Conservation (phyloP, 1,139 yeast species). For the Candida tetrigidarum region DNA sequence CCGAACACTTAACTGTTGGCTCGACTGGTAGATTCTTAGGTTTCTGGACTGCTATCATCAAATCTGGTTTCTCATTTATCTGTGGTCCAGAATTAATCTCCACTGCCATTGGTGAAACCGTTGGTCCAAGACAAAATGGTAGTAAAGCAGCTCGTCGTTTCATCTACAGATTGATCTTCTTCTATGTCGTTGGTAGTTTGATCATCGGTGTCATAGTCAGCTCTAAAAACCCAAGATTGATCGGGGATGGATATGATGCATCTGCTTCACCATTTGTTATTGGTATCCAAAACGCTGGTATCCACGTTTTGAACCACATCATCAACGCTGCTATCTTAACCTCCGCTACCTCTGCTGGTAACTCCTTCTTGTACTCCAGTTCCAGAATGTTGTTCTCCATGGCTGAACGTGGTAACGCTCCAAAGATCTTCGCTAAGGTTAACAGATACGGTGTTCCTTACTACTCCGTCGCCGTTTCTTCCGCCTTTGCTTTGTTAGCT, state of each 20-base stretch:
- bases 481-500: conserved; percentile 50
- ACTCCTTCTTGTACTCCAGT: conserved; percentile 66
- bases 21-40: conserved; percentile 58
- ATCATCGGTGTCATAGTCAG: conserved; percentile 54
- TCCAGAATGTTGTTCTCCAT: conserved; percentile 70
- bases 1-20: conserved; percentile 48
- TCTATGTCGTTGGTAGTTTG: conserved; percentile 49
- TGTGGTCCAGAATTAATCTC: conserved; percentile 43
- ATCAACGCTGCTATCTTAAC: conserved; percentile 70
- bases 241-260: conserved; percentile 42
- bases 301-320: conserved; percentile 63
- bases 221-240: conserved; percentile 34
- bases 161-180: conserved; percentile 51
- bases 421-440: conserved; percentile 55
- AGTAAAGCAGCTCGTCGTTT: conserved; percentile 50
- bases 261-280: conserved; percentile 55
- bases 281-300: conserved; percentile 62
- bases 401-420: conserved; percentile 67
- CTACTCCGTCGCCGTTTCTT: conserved; percentile 43
- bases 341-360: conserved; percentile 73
- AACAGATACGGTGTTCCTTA: conserved; percentile 70
- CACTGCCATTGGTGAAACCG: conserved; percentile 47
- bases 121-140: conserved; percentile 45
- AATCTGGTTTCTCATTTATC: conserved; percentile 44
- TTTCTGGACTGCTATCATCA: conserved; percentile 46